Evolutionary conservation across 1,284 basidiomycete genomes (phyloP).

Genomic region (Binderoboletus segoi): DNA sequence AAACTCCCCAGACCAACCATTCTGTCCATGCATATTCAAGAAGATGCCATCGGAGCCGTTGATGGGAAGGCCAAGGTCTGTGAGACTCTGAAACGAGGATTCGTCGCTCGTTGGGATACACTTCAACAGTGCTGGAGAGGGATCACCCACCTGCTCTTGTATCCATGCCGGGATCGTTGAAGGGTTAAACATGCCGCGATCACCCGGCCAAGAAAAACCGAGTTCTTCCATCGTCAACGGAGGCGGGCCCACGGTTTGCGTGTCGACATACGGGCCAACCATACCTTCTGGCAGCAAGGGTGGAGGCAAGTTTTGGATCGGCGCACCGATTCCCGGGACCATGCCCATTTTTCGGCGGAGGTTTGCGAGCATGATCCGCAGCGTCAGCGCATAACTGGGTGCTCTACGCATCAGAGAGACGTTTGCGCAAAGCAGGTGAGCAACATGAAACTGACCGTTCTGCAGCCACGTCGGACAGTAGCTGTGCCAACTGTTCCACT

Average conservation of each 20-base stretch:
- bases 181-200: constrained; percentile 77
- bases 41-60: constrained; percentile 91
- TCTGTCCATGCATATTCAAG: constrained; percentile 67
- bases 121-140: neutral
- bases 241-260: constrained; percentile 47
- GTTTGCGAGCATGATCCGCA: constrained; percentile 89
- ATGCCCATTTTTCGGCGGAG: constrained; percentile 84
- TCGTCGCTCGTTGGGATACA: constrained; percentile 6
- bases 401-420: constrained; percentile 12
- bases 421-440: neutral
- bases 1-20: constrained; percentile 76
- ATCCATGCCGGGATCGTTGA: constrained; percentile 78
- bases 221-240: constrained; percentile 83
- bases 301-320: constrained; percentile 52
- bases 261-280: constrained; percentile 56
- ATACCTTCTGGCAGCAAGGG: constrained; percentile 56
- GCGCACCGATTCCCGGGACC: constrained; percentile 51
- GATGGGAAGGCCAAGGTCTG: constrained; percentile 84
- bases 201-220: constrained; percentile 75
- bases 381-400: constrained; percentile 78
- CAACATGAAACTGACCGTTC: constrained; percentile 56
- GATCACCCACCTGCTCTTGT: constrained; percentile 67
- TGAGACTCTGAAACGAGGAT: constrained; percentile 60
- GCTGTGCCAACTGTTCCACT: constrained; percentile 81
- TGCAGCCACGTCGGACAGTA: constrained; percentile 85